Percentiles rank a stretch among this genome's conserved stretches.
phyloP scores from a whole-genome alignment of 106 monocot genomes.

The Dioscorea alata region DNA sequence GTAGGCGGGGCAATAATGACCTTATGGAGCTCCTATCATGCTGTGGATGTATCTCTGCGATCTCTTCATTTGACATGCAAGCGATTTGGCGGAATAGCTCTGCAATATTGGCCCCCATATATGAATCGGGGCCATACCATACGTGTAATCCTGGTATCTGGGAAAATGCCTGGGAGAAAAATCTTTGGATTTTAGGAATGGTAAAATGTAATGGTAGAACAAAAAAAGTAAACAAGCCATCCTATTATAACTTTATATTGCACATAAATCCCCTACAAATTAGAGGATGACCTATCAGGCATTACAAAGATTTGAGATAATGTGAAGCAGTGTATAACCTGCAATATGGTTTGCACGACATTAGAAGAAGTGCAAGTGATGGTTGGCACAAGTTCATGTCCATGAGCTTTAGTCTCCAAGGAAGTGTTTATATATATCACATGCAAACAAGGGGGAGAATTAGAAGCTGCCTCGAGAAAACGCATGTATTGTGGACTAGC shows the following conservation, averaged over 20 bases:
- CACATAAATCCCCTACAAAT: neutral
- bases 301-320: no score
- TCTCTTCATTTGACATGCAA: slow-evolving; percentile 77
- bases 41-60: slow-evolving; percentile 67
- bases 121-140: slow-evolving; percentile 97
- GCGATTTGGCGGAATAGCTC: slow-evolving; percentile 87
- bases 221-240: neutral
- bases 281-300: neutral
- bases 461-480: slow-evolving; percentile 69
- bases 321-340: slow-evolving; percentile 33
- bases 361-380: slow-evolving; percentile 99
- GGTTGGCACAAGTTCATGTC: slow-evolving; percentile 96
- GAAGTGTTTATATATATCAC: slow-evolving; percentile 99
- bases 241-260: neutral
- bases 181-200: neutral
- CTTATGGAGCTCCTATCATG: slow-evolving; percentile 76
- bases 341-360: slow-evolving; percentile 94
- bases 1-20: slow-evolving; percentile 53
- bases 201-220: neutral
- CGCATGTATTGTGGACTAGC: slow-evolving; percentile 61
- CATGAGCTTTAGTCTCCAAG: slow-evolving; percentile 85
- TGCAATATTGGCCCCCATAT: slow-evolving; percentile 96
- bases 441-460: slow-evolving; percentile 74
- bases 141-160: slow-evolving; percentile 81
- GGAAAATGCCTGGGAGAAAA: slow-evolving; percentile 69